These are phyloP conservation scores for Drechslera avenae DNA, from an alignment of 2,329 filamentous ascomycete species.

Conservation along the genomic window DNA sequence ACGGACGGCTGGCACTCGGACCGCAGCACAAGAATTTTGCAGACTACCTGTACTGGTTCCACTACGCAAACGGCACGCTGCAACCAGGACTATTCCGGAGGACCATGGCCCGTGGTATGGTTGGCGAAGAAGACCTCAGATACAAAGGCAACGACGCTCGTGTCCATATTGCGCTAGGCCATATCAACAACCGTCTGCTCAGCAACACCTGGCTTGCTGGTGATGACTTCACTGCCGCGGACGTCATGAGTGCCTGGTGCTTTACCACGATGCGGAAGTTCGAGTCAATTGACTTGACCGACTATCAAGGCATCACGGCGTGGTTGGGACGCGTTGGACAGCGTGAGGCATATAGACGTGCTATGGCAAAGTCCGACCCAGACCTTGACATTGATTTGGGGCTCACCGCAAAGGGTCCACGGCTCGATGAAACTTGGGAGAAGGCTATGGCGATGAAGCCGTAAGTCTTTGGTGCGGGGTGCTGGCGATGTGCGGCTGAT, in stretches of 20 bases:
- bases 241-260: conserved; percentile 66
- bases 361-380: conserved; percentile 64
- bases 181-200: conserved; percentile 57
- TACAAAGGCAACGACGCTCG: conserved; percentile 42
- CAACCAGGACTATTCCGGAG: conserved; percentile 46
- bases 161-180: conserved; percentile 48
- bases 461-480: conserved; percentile 16
- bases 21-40: conserved; percentile 59
- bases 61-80: conserved; percentile 56
- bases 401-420: conserved; percentile 37
- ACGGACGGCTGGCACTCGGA: conserved; percentile 55
- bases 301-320: conserved; percentile 37
- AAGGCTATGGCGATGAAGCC: conserved; percentile 32
- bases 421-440: conserved; percentile 21
- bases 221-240: conserved; percentile 66
- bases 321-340: conserved; percentile 38
- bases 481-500: conserved; percentile 8
- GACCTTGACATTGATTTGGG: conserved; percentile 44
- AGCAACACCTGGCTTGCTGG: conserved; percentile 63
- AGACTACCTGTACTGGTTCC: conserved; percentile 69
- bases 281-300: conserved; percentile 45
- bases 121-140: conserved; percentile 42
- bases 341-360: conserved; percentile 44
- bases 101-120: conserved; percentile 37
- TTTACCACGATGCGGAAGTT: conserved; percentile 67